Percentiles rank a stretch among this genome's conserved stretches.
Conservation (phyloP, 23 red algal species). For the Agarophyton chilense region DNA sequence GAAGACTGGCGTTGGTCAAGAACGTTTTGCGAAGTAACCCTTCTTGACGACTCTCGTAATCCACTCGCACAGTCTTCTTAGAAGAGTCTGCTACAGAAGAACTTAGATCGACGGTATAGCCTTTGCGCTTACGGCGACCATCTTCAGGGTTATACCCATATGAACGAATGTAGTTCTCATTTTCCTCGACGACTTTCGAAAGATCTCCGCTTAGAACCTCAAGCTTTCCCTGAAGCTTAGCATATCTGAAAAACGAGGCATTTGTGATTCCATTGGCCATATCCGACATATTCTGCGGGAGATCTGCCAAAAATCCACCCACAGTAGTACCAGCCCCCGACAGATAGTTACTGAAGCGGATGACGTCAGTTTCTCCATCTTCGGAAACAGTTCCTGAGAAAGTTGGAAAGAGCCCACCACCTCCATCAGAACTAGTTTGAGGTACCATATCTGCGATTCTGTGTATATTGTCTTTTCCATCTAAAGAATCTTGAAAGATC, state of each 20-base stretch:
- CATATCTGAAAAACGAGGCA: not conserved
- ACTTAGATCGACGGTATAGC: not conserved
- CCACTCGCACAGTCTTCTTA: not conserved
- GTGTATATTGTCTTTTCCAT: not conserved
- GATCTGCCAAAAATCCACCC: not conserved
- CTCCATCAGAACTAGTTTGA: not conserved
- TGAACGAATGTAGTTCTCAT: not conserved
- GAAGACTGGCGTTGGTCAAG: not conserved
- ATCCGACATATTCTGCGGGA: not conserved
- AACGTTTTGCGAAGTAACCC: not conserved
- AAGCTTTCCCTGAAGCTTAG: not conserved
- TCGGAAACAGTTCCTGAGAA: not conserved
- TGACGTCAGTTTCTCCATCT: constrained; percentile 7
- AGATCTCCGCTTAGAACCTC: not conserved
- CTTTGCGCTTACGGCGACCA: constrained; percentile 4
- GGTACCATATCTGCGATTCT: too few species aligned
- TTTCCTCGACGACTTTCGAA: not conserved
- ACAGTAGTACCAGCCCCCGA: not conserved
- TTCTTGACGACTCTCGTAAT: not conserved
- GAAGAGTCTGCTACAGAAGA: not conserved
- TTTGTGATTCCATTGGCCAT: not conserved
- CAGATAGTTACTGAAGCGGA: constrained; percentile 4
- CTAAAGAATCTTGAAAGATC: not conserved
- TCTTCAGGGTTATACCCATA: not conserved
- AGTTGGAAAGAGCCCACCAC: too few species aligned